phyloP scores from a whole-genome alignment of 805 yeast genomes.

The Yamadazyma insecticola region DNA sequence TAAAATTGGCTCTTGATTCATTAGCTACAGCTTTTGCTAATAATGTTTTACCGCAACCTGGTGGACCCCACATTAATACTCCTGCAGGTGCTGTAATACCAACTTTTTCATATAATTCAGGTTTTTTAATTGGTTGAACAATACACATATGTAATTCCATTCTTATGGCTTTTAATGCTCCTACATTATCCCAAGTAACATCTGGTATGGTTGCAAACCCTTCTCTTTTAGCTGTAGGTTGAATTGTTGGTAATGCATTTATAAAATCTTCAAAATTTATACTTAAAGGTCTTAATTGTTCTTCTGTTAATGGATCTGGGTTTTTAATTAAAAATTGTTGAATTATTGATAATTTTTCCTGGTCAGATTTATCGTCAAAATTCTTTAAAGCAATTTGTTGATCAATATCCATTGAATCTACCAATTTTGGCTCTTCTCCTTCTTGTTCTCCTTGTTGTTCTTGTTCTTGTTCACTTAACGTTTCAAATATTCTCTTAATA shows the following conservation, averaged over 20 bases:
- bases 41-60: constrained; percentile 97
- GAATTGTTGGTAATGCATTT: constrained; percentile 84
- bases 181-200: constrained; percentile 92
- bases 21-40: constrained; percentile 97
- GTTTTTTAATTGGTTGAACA: constrained; percentile 92
- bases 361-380: constrained; percentile 30
- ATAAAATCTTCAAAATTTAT: constrained; percentile 78
- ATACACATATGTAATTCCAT: constrained; percentile 95
- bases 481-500: constrained; percentile 81
- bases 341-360: constrained; percentile 52
- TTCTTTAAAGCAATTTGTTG: constrained; percentile 6
- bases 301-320: constrained; percentile 73
- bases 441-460: constrained; percentile 9
- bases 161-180: constrained; percentile 77
- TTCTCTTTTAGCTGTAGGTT: constrained; percentile 96
- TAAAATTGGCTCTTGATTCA: constrained; percentile 93
- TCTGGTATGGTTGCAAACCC: constrained; percentile 99
- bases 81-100: constrained; percentile 98
- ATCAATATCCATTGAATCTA: constrained; percentile 33
- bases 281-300: constrained; percentile 70
- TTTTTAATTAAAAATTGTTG: constrained; percentile 68
- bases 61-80: constrained; percentile 98
- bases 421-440: constrained; percentile 3
- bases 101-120: constrained; percentile 82
- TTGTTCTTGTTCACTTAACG: constrained; percentile 42